Base-by-base conservation (phyloP, 2,329 filamentous ascomycete species). In the Aureobasidium lini region DNA sequence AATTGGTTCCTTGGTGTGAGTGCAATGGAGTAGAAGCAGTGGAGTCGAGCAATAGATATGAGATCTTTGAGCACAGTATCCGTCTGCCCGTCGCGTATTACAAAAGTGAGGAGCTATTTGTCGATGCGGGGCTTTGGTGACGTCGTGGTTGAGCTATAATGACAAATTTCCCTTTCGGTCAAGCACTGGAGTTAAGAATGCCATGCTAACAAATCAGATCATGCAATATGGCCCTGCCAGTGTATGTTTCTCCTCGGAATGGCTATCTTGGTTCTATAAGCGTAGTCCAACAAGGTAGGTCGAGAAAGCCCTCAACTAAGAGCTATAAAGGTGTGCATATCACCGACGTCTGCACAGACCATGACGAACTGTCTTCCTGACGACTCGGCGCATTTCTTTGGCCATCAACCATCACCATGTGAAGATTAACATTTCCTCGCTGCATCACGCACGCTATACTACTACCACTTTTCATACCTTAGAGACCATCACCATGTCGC, bases 401-500 rank as follows among this genome's bases (percentile, higher is more conserved):
- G 28, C 28, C 37, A 32, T 32, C 39, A 54, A 34, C 37, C 50
- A 54, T 32, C 37, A 43, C 28, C 15, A 54, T 54, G 50, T 42
- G 50, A 42, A 32, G 23, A 43, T 11, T 29, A 32, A 18, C 40
- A 40, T 18, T 34, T n/a, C 9, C 37, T 43, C 36, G 54, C 28
- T 58, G 44, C 54, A 58, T 46, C 36, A 13, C 34, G 54, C 54
- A 49, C 54, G 43, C 42, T 23, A 23, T 23, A 23, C 23, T 23
- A 23, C 18, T 23, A 23, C 23, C 23, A 3, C 23, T 23, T 23
- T 23, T 23, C 23, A 15, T 7, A 16, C n/a, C 13, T 2, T 13
- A 34, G 13, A 3, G 10, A 44, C 23, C 37, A 40, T 37, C 48
- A 61, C 40, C 61, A 71, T 71, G 69, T 70, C 70, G 31, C 64